Evolutionary conservation across 495 filamentous ascomycete genomes (phyloP).

Genomic region (Talaromyces adpressus): DNA sequence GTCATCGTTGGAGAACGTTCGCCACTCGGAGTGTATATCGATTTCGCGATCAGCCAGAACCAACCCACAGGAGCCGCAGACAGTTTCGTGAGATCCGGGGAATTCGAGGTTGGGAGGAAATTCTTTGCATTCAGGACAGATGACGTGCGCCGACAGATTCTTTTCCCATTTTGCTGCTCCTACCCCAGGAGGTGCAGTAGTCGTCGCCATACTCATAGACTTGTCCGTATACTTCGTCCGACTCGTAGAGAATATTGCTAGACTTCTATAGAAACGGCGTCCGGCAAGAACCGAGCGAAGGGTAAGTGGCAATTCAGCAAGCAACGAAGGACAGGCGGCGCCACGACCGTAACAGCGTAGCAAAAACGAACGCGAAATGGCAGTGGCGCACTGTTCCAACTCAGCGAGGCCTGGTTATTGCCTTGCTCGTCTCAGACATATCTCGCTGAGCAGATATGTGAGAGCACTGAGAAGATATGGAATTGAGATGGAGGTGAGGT

Average conservation of each 20-base stretch:
- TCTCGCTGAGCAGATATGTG: constrained; percentile 5
- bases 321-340: constrained; percentile 7
- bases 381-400: constrained; percentile 8
- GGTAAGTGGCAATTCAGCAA: constrained; percentile 2
- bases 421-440: constrained; percentile 6
- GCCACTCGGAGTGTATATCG: constrained; percentile 95
- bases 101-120: constrained; percentile 91
- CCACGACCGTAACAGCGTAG: constrained; percentile 4
- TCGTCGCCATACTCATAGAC: constrained; percentile 29
- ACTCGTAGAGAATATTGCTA: constrained; percentile 14
- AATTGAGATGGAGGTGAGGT: background rate
- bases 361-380: constrained; percentile 6
- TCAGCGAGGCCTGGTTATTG: constrained; percentile 8
- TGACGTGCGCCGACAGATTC: constrained; percentile 76
- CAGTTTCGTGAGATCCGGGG: constrained; percentile 83
- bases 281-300: background rate
- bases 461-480: background rate
- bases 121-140: constrained; percentile 88
- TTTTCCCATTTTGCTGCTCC: constrained; percentile 46
- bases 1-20: constrained; percentile 96
- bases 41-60: constrained; percentile 87
- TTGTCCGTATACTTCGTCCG: background rate
- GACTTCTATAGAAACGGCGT: constrained; percentile 13
- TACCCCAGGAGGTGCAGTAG: constrained; percentile 11
- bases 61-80: constrained; percentile 87